Evolutionary conservation across 805 yeast species (phyloP), one percentile per base, ranked within the genome.

Genomic region (Ogataea angusta): DNA sequence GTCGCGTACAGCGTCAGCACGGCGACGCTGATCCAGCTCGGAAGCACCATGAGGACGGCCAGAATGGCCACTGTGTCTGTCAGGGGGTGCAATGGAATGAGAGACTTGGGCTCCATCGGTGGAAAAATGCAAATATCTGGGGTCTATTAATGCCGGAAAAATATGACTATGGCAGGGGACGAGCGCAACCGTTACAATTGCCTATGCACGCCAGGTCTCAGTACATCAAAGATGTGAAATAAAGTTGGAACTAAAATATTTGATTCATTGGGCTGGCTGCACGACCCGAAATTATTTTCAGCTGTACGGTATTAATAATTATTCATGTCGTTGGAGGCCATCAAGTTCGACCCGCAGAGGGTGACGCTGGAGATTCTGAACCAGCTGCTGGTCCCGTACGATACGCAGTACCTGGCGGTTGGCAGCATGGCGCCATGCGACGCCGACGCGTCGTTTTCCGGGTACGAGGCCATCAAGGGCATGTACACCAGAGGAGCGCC

Each of bases 401-500:
- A 82, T 38, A 78, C 95, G 1, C 72, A 68, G 35, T 91, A 87
- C 61, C 66, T 90, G 15, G 59, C 70, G 1, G 75, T 91, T 43
- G 49, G 66, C 27, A 67, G 78, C 13, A 78, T 86, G 36, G 81
- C 81, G 34, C 64, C 65, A 6, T 32, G 40, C 8, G 89, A 83
- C 62, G 95, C 89, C 2, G 78, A 76, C 34, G 18, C 29, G 13
- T 12, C 24, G 7, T 57, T 60, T 21, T 95, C 89, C 59, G 97
- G 95, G 3, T 87, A 67, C 63, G 71, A 73, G 14, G 95, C 85
- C n/a, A 91, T 91, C 61, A 82, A 80, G 57, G 72, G 72, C 43
- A 91, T 91, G 99, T 89, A 86, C 54, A 97, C 95, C 4, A 74
- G 99, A 60, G 99, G 99, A 27, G 99, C 99, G 0, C 99, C 99